Conservation (phyloP, 441 rosid species). For the Erysimum cheiri region DNA sequence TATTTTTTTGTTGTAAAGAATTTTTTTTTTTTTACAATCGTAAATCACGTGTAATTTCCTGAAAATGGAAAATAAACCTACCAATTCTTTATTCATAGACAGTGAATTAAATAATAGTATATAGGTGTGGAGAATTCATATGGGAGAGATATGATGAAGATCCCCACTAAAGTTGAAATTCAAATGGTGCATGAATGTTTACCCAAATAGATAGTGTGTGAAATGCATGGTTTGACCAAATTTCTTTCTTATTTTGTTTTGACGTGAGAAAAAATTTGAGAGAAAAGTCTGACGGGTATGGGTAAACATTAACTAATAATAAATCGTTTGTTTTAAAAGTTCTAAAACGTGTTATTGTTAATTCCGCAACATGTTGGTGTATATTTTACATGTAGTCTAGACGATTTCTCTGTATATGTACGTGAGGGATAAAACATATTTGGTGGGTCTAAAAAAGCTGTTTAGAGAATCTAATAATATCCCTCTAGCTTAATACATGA, state of each 20-base stretch:
- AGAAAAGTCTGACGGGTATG: conserved; percentile 38
- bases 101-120: conserved; percentile 9
- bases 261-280: no score
- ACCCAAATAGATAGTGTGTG: conserved; percentile 35
- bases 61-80: no score
- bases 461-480: no score
- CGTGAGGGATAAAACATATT: neutral
- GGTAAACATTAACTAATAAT: conserved; percentile 19
- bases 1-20: no score
- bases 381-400: neutral
- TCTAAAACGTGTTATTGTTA: conserved; percentile 6
- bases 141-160: conserved; percentile 47
- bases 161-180: conserved; percentile 43
- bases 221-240: conserved; percentile 43
- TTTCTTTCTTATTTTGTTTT: conserved; percentile 37
- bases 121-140: conserved; percentile 5
- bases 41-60: no score
- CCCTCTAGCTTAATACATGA: no score
- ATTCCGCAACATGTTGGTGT: conserved; percentile 18
- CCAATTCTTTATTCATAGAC: neutral
- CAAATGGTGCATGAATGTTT: conserved; percentile 48
- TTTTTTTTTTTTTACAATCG: no score
- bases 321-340: neutral
- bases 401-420: neutral
- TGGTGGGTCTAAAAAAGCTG: no score